These are phyloP conservation scores for Alternaria gaisen DNA, from an alignment of 2,329 filamentous ascomycete species.

Conservation along the genomic window DNA sequence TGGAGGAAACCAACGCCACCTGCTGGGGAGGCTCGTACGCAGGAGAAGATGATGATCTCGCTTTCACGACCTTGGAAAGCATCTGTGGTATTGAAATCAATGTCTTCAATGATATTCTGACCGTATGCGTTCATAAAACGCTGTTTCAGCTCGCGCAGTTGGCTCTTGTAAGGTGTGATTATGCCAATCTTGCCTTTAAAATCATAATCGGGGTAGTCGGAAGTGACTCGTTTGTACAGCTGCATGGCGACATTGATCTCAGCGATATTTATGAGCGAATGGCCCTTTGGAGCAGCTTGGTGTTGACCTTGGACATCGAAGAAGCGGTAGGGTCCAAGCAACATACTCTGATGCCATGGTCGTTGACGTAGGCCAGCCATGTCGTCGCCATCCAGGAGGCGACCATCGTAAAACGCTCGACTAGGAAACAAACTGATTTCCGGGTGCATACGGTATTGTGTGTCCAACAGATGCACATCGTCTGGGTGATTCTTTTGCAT, in stretches of 20 bases:
- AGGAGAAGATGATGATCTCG: constrained; percentile 98
- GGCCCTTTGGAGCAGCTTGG: constrained; percentile 79
- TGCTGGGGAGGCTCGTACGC: constrained; percentile 89
- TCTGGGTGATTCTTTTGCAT: constrained; percentile 94
- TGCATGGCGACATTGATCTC: constrained; percentile 88
- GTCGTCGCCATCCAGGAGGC: constrained; percentile 81
- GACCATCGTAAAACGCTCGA: constrained; percentile 88
- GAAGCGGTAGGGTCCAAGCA: constrained; percentile 94
- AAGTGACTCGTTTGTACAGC: constrained; percentile 80
- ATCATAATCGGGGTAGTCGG: constrained; percentile 73
- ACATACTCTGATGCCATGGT: constrained; percentile 83
- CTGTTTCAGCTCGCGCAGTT: constrained; percentile 79
- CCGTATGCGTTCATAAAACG: constrained; percentile 79
- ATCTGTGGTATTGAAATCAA: constrained; percentile 99
- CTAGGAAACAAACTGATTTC: constrained; percentile 94
- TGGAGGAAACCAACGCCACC: constrained; percentile 98
- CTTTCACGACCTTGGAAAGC: constrained; percentile 97
- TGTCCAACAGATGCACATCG: constrained; percentile 93
- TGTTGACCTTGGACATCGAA: constrained; percentile 95
- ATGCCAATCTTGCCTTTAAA: constrained; percentile 89
- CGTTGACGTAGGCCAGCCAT: constrained; percentile 80
- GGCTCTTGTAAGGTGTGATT: constrained; percentile 97
- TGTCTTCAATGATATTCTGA: constrained; percentile 74
- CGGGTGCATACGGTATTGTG: constrained; percentile 99
- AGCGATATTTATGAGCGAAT: constrained; percentile 87